These are phyloP conservation scores for Gliomastix tumulicola DNA, from an alignment of 2,329 filamentous ascomycete species.

Conservation along the genomic window DNA sequence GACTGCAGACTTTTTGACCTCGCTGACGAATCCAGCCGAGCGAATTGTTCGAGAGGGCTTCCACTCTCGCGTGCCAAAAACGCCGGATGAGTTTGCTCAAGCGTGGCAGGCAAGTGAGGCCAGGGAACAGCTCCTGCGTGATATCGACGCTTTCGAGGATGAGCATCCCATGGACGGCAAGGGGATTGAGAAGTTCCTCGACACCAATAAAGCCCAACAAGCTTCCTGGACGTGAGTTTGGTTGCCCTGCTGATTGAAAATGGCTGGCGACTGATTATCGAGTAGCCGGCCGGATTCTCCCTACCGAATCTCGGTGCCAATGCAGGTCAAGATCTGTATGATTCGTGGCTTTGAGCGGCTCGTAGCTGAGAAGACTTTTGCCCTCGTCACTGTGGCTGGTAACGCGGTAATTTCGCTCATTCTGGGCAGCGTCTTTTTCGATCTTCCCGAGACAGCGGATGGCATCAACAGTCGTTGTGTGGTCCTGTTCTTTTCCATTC, in stretches of 20 bases:
- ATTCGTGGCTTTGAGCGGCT: conserved; percentile 63
- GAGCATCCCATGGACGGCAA: conserved; percentile 54
- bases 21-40: conserved; percentile 51
- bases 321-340: conserved; percentile 63
- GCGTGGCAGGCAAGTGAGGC: conserved; percentile 56
- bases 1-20: conserved; percentile 66
- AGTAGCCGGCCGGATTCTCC: conserved; percentile 40
- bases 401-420: conserved; percentile 68
- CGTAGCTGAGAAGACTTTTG: conserved; percentile 60
- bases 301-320: conserved; percentile 68
- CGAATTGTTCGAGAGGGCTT: conserved; percentile 58
- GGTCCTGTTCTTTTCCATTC: conserved; percentile 37
- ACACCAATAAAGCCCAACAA: conserved; percentile 55
- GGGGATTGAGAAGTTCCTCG: conserved; percentile 60
- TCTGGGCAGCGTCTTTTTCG: conserved; percentile 72
- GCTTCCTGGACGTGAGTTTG: conserved; percentile 1
- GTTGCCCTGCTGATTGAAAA: neutral
- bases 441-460: conserved; percentile 48
- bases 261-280: conserved; percentile 14
- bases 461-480: conserved; percentile 54
- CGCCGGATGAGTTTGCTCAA: conserved; percentile 57
- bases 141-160: conserved; percentile 44
- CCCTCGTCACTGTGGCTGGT: conserved; percentile 74
- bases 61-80: conserved; percentile 59
- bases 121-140: conserved; percentile 51